Base-by-base conservation (phyloP, 1,139 yeast species). In the Saccharomycopsis hybrid region DNA sequence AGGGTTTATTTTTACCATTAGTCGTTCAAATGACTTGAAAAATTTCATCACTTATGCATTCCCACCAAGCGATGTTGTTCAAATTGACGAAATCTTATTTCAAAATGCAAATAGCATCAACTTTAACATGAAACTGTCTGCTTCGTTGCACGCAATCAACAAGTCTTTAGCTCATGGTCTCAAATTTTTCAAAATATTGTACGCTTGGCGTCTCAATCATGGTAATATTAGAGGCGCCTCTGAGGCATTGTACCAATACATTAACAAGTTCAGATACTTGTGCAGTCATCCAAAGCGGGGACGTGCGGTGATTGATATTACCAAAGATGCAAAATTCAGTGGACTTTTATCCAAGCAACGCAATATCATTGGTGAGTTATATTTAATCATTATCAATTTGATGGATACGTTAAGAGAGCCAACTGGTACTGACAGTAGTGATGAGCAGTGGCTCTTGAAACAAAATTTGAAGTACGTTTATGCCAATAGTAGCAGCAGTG, bases 161-260 rank as follows among this genome's bases (percentile, higher is more conserved):
- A 62, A 63, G 11, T 60, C 53, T 29, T 39, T 55, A 27, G 52
- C 46, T 5, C 65, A 64, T 46, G 65, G 78, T 0, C 64, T 79
- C 44, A 74, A 67, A 55, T 74, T 70, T 55, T 78, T 76, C 60
- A 75, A 80, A 58, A 72, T 76, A 39, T 63, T 78, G 49, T 79
- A 77, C 59, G 66, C 84, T 0, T 76, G 82, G 74, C 73, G 86
- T 57, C 60, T 72, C 39, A 61, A 62, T 33, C 60, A 64, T 38
- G 69, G 70, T 9, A 81, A 79, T 60, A 72, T 68, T 55, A 65
- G 85, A 56, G 78, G 79, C 3, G 78, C 85, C 1, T 65, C 73
- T 31, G 84, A 81, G 57, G 69, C 83, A 1, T 65, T 81, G 47
- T 80, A 80, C 58, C 66, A 71, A 52, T 80, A 77, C 58, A 77